Evolutionary conservation across 352 stramenopile species (phyloP), one percentile per base, ranked within the genome.

Genomic region (Phytopythium vexans): DNA sequence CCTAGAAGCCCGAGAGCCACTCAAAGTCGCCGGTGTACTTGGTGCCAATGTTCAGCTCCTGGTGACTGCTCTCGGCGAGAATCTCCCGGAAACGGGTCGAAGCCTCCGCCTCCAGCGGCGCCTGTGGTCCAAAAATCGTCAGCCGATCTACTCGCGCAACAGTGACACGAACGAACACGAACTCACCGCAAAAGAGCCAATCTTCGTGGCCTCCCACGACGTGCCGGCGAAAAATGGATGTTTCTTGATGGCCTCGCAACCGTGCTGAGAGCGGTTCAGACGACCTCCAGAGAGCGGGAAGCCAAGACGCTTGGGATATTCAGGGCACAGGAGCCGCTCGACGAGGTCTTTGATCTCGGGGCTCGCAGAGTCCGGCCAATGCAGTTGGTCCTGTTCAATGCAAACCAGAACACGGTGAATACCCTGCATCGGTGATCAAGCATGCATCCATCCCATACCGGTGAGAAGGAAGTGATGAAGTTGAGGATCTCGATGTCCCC

Each of bases 401-500:
- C 10, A 57, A 7, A 33, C 6, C 15, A 6, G 7, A 37, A 32
- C 33, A n/a, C n/a, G n/a, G n/a, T n/a, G n/a, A n/a, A n/a, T n/a
- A n/a, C n/a, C n/a, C n/a, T n/a, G n/a, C n/a, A n/a, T n/a, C n/a
- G n/a, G n/a, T n/a, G n/a, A n/a, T n/a, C n/a, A n/a, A n/a, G n/a
- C n/a, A n/a, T n/a, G n/a, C n/a, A n/a, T n/a, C n/a, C n/a, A n/a
- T n/a, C n/a, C n/a, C 74, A 6, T 66, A 89, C 77, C 52, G 82
- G 82, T n/a, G 53, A 61, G 66, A 93, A 95, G 14, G 79, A 83
- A 14, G 82, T 68, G 47, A 95, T 95, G 47, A 83, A 65, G 65
- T 94, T 94, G 58, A 95, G 74, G 55, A 95, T 94, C 46, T 94
- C 87, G 42, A 92, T 73, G 43, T 96, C 86, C 41, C 92, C 86